Conservation (phyloP, 1,284 basidiomycete genomes). For the Cryptococcus deneoformans region DNA sequence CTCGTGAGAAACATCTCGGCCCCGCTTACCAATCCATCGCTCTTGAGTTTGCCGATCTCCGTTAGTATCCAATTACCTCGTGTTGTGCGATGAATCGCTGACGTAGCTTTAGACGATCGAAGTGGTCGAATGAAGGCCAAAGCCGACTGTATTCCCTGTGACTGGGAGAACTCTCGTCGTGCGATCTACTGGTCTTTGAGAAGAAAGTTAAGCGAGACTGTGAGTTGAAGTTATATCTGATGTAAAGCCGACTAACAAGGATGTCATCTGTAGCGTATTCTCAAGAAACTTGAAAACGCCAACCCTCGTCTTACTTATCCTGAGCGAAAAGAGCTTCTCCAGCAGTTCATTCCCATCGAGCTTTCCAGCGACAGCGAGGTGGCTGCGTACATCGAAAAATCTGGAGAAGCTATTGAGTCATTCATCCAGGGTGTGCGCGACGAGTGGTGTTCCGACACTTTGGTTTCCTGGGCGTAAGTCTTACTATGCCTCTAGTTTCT, state of each 20-base stretch:
- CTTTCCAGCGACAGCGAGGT: conserved; percentile 39
- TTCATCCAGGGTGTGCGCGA: conserved; percentile 39
- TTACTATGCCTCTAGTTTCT: neutral
- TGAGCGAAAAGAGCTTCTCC: conserved; percentile 42
- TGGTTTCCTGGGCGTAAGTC: conserved; percentile 43
- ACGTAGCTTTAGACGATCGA: conserved; percentile 57
- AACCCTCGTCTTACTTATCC: conserved; percentile 46
- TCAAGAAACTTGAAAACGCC: conserved; percentile 47
- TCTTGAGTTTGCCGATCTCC: conserved; percentile 92
- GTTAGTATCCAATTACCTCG: conserved; percentile 61
- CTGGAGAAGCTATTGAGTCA: conserved; percentile 33
- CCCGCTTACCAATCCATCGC: conserved; percentile 95
- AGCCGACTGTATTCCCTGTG: conserved; percentile 77
- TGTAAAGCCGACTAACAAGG: neutral
- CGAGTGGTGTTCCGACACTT: conserved; percentile 40
- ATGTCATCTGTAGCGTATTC: conserved; percentile 31
- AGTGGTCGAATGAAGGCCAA: conserved; percentile 98
- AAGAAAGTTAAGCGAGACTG: conserved; percentile 53
- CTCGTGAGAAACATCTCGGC: conserved; percentile 76
- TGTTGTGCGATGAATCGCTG: conserved; percentile 7
- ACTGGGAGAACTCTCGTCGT: conserved; percentile 85
- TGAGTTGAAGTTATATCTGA: conserved; percentile 10
- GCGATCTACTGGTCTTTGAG: conserved; percentile 97
- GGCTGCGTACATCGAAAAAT: conserved; percentile 47
- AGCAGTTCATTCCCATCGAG: conserved; percentile 40